A percentile compares a stretch with the other conserved stretches of the same genome.
phyloP scores from a whole-genome alignment of 2,329 filamentous ascomycete genomes.

The Xylariaceae sp. region DNA sequence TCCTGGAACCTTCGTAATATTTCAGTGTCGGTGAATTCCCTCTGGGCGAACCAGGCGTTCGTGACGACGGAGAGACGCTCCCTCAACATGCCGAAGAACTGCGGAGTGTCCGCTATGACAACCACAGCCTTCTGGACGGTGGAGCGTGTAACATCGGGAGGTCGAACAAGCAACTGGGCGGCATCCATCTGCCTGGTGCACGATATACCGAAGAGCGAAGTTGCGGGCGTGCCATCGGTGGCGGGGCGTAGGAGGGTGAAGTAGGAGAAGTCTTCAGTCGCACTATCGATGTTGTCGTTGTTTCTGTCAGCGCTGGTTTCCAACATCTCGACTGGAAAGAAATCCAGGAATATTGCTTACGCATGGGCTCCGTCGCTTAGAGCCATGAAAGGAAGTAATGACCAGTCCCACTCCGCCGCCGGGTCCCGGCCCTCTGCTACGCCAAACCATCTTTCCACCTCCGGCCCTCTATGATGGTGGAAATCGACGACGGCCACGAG shows the following conservation, averaged over 20 bases:
- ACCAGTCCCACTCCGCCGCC: conserved; percentile 80
- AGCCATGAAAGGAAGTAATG: conserved; percentile 90
- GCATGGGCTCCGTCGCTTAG: conserved; percentile 92
- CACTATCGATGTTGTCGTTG: conserved; percentile 41
- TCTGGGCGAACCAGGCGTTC: conserved; percentile 93
- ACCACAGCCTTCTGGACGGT: conserved; percentile 98
- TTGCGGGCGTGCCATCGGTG: conserved; percentile 50
- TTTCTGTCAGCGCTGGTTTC: background rate
- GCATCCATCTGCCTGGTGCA: conserved; percentile 90
- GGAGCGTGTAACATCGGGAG: conserved; percentile 87
- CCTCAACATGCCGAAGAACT: conserved; percentile 83
- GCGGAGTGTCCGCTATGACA: conserved; percentile 85
- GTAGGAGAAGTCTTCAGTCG: conserved; percentile 95
- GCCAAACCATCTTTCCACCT: conserved; percentile 90
- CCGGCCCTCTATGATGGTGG: conserved; percentile 80
- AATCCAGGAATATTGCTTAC: conserved; percentile 44
- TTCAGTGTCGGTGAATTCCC: conserved; percentile 84
- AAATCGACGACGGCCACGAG: conserved; percentile 78
- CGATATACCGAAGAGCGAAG: conserved; percentile 90
- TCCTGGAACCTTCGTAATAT: conserved; percentile 90
- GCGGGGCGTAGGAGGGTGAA: conserved; percentile 77
- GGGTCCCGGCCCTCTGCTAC: conserved; percentile 69
- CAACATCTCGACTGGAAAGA: background rate
- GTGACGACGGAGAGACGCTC: conserved; percentile 88
- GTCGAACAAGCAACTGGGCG: conserved; percentile 67